Conservation (phyloP, 352 stramenopile species). For the Globisporangium cystogenes region DNA sequence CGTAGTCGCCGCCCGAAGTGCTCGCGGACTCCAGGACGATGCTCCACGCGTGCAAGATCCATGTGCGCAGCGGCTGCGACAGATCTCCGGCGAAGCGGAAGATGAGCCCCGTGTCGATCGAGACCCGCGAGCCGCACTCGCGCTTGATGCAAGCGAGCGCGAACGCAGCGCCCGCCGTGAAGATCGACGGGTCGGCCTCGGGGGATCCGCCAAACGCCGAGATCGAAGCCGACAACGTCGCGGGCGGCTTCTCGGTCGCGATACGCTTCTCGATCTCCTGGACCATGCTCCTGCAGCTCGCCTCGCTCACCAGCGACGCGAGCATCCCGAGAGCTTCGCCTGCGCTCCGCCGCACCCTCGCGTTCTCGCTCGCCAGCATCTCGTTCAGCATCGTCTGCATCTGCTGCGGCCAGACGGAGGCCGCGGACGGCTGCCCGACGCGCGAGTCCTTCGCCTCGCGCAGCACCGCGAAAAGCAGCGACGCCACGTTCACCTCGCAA, state of each 20-base stretch:
- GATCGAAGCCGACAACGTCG: slow-evolving; percentile 6
- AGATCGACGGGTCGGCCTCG: slow-evolving; percentile 35
- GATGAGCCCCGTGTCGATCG: slow-evolving; percentile 70
- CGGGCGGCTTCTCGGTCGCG: slow-evolving; percentile 36
- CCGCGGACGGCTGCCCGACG: slow-evolving; percentile 16
- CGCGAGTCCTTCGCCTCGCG: slow-evolving; percentile 36
- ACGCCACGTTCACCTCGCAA: slow-evolving; percentile 77
- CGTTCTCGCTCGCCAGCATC: slow-evolving; percentile 66
- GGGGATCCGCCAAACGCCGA: slow-evolving; percentile 23
- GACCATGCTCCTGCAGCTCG: slow-evolving; percentile 43
- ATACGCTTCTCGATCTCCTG: slow-evolving; percentile 72
- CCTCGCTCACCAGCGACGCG: slow-evolving; percentile 40
- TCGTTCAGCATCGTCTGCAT: slow-evolving; percentile 81
- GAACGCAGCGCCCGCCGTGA: slow-evolving; percentile 64
- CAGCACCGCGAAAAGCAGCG: slow-evolving; percentile 64
- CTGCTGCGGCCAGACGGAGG: slow-evolving; percentile 50
- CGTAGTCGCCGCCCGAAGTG: slow-evolving; percentile 69
- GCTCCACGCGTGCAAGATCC: slow-evolving; percentile 81
- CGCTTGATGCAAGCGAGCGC: slow-evolving; percentile 79
- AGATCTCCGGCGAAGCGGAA: slow-evolving; percentile 63
- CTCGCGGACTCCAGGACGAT: slow-evolving; percentile 79
- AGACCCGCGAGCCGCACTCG: slow-evolving; percentile 65
- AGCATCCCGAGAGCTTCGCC: slow-evolving; percentile 67
- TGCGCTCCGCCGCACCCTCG: slow-evolving; percentile 58
- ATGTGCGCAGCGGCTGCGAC: slow-evolving; percentile 72